Evolutionary conservation across 2,329 filamentous ascomycete genomes (phyloP).

Genomic region (Lithohypha guttulata): DNA sequence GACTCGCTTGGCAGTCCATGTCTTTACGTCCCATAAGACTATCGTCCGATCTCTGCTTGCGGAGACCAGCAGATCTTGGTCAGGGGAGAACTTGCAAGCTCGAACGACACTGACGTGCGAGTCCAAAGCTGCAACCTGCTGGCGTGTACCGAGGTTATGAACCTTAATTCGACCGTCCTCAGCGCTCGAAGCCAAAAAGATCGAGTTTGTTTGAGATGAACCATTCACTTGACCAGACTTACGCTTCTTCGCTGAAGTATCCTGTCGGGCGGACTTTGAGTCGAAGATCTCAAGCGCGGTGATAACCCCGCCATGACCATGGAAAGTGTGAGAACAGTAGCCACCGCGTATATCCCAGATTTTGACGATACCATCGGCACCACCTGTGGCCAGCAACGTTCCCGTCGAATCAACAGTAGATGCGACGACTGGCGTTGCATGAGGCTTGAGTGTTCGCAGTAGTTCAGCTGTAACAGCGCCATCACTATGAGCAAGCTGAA

Average conservation of each 20-base stretch:
- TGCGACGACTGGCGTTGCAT: conserved; percentile 79
- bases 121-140: conserved; percentile 65
- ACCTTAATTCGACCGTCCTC: conserved; percentile 89
- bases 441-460: conserved; percentile 74
- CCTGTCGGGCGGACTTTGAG: conserved; percentile 20
- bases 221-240: conserved; percentile 32
- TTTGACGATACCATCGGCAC: conserved; percentile 86
- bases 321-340: conserved; percentile 89
- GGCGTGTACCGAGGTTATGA: conserved; percentile 82
- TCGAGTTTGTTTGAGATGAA: conserved; percentile 25
- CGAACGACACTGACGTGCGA: conserved; percentile 95
- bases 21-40: conserved; percentile 78
- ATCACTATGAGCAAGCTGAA: conserved; percentile 53
- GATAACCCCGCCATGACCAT: conserved; percentile 81
- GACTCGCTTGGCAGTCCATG: conserved; percentile 72
- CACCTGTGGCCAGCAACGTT: conserved; percentile 82
- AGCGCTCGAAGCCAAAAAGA: conserved; percentile 77
- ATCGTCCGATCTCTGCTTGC: conserved; percentile 87
- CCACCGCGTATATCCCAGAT: conserved; percentile 87
- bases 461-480: conserved; percentile 54
- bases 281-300: conserved; percentile 91
- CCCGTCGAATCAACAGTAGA: conserved; percentile 76
- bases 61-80: conserved; percentile 67
- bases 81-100: conserved; percentile 66
- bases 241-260: conserved; percentile 21